Conservation (phyloP, 1,139 yeast genomes). For the Yamadazyma taylorii region DNA sequence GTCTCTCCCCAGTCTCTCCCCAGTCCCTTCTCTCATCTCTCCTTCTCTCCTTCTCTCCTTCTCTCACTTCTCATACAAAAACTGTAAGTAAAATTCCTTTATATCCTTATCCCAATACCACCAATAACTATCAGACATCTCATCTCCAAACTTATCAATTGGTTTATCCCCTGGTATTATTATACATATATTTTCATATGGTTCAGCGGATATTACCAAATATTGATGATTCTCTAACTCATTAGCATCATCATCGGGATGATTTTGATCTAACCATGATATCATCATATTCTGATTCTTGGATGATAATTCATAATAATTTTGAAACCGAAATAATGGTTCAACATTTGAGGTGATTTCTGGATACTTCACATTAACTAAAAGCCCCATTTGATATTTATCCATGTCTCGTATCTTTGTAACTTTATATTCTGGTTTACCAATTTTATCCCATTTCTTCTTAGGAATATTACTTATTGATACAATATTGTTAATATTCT, state of each 20-base stretch:
- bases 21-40: too few species aligned
- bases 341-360: slow-evolving; percentile 33
- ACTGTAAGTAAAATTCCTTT: slow-evolving; percentile 67
- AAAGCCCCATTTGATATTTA: slow-evolving; percentile 57
- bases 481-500: slow-evolving; percentile 16
- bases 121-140: slow-evolving; percentile 54
- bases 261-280: slow-evolving; percentile 22
- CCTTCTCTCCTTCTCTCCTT: too few species aligned
- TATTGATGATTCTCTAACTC: slow-evolving; percentile 52
- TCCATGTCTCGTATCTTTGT: slow-evolving; percentile 65
- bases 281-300: slow-evolving; percentile 32
- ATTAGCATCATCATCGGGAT: slow-evolving; percentile 22
- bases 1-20: too few species aligned
- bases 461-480: slow-evolving; percentile 40
- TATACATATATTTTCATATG: slow-evolving; percentile 74
- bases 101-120: slow-evolving; percentile 70
- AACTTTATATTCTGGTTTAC: slow-evolving; percentile 68
- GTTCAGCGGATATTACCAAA: slow-evolving; percentile 77
- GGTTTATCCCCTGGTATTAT: slow-evolving; percentile 60
- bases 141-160: slow-evolving; percentile 41
- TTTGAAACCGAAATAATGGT: slow-evolving; percentile 74
- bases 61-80: slow-evolving; percentile 48
- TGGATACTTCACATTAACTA: slow-evolving; percentile 58
- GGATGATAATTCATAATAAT: slow-evolving; percentile 64
- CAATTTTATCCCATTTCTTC: slow-evolving; percentile 59